Evolutionary conservation across 257 asterid species (phyloP).

Genomic region (Scutellaria minor): DNA sequence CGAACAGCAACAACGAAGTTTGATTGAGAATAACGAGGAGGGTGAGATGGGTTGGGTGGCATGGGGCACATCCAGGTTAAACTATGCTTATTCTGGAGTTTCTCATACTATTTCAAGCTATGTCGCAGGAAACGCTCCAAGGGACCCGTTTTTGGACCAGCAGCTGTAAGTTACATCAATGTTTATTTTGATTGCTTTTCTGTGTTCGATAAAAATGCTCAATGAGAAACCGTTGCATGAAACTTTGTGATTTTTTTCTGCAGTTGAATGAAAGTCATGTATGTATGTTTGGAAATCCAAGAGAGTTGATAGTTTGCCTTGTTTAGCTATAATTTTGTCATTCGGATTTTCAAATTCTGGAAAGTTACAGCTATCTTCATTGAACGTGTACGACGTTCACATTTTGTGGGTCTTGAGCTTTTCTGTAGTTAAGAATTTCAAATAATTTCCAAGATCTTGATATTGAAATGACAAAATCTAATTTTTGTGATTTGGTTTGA

Average conservation of each 20-base stretch:
- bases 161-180: conserved; percentile 34
- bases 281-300: too few relatives aligned
- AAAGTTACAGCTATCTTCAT: too few relatives aligned
- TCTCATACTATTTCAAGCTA: conserved; percentile 32
- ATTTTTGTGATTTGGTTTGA: too few relatives aligned
- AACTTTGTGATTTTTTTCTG: conserved; percentile 15
- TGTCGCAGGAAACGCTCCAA: conserved; percentile 32
- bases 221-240: conserved; percentile 9
- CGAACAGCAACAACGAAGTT: conserved; percentile 35
- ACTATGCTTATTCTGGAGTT: conserved; percentile 40
- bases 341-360: too few relatives aligned
- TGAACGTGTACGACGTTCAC: too few relatives aligned
- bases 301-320: too few relatives aligned
- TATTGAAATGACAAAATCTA: too few relatives aligned
- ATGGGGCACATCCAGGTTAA: conserved; percentile 49
- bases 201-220: conserved; percentile 29
- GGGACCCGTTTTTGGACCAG: conserved; percentile 50
- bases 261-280: neutral
- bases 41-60: conserved; percentile 49
- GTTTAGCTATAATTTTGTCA: too few relatives aligned
- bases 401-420: too few relatives aligned
- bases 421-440: too few relatives aligned
- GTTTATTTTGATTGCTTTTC: neutral
- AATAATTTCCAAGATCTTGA: too few relatives aligned
- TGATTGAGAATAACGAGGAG: conserved; percentile 31